phyloP scores from a whole-genome alignment of 768 basidiomycete species.

The Lactarius sanguifluus region DNA sequence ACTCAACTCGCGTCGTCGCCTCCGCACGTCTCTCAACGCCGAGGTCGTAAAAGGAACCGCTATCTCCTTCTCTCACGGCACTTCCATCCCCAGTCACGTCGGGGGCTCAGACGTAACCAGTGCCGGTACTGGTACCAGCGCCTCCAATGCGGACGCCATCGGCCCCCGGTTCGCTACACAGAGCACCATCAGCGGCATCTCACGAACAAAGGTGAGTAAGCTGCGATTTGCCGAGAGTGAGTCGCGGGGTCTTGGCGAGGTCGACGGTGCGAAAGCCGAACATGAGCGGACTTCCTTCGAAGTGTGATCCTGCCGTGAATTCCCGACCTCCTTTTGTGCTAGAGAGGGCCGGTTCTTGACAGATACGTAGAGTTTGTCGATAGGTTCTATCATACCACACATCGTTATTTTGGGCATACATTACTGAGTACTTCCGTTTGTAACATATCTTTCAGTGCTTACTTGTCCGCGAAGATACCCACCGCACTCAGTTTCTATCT shows the following conservation, averaged over 20 bases:
- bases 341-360: not conserved
- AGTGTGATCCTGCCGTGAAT: not conserved
- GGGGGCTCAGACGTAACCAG: not conserved
- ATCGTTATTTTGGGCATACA: not conserved
- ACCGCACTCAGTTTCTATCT: not conserved
- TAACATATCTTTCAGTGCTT: not conserved
- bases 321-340: not conserved
- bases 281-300: not conserved
- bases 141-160: not conserved
- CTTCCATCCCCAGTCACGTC: not conserved
- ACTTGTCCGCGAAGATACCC: not conserved
- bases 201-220: not conserved
- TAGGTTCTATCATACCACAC: not conserved
- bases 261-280: not conserved
- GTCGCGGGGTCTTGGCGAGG: not conserved
- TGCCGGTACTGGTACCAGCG: not conserved
- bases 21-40: constrained; percentile 4
- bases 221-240: not conserved
- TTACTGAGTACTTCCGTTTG: too few relatives aligned
- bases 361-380: not conserved
- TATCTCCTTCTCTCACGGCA: not conserved
- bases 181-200: not conserved
- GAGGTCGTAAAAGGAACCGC: not conserved
- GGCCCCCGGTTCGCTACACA: not conserved
- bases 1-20: constrained; percentile 9